Conservation (phyloP, 768 basidiomycete genomes). For the Saitozyma sp. region DNA sequence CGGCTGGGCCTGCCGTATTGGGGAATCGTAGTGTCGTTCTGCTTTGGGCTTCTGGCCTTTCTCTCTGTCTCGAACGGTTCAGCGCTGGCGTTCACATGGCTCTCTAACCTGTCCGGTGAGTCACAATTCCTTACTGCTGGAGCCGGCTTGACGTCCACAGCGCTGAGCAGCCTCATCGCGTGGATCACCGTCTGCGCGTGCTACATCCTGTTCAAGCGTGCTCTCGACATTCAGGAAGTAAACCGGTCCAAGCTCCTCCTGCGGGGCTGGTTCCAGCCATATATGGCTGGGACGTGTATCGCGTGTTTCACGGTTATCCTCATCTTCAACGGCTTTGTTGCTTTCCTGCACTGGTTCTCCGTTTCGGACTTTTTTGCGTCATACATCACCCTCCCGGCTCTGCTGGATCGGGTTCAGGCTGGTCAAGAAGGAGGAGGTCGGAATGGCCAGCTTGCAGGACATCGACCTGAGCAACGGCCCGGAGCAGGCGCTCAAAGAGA, state of each 20-base stretch:
- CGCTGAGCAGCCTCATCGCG: conserved; percentile 58
- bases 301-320: conserved; percentile 12
- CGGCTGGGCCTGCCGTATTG: conserved; percentile 7
- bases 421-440: conserved; percentile 1
- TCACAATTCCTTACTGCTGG: no score
- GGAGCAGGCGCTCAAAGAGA: not conserved
- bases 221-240: conserved; percentile 75
- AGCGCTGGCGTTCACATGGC: conserved; percentile 10
- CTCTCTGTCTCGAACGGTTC: conserved; percentile 36
- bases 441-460: not conserved
- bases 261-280: conserved; percentile 26
- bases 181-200: conserved; percentile 78
- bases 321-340: conserved; percentile 4
- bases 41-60: not conserved
- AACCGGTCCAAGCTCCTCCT: conserved; percentile 6
- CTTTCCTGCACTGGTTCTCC: conserved; percentile 45
- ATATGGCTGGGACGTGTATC: conserved; percentile 31
- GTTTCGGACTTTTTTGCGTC: conserved; percentile 58
- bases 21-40: conserved; percentile 6
- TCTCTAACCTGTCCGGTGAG: conserved; percentile 4
- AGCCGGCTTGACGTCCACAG: not conserved
- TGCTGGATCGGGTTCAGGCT: conserved; percentile 8
- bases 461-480: conserved; percentile 7
- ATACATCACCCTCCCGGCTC: conserved; percentile 65
- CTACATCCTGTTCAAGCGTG: conserved; percentile 79